Base-by-base conservation (phyloP, 2,329 filamentous ascomycete species). In the Penicillium sp. region DNA sequence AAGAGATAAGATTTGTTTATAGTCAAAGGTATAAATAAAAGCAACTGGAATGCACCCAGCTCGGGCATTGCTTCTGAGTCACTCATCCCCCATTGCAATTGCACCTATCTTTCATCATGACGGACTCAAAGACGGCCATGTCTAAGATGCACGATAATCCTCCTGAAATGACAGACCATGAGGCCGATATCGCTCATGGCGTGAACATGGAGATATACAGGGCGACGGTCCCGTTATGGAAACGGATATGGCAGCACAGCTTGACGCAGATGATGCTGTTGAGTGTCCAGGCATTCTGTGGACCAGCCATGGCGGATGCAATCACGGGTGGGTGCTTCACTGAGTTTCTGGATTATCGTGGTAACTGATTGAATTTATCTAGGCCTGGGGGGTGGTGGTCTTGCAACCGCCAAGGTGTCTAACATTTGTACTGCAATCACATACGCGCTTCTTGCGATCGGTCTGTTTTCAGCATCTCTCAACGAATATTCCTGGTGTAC, bases 181-280 rank as follows among this genome's bases (percentile, higher is more conserved):
- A 56, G 56, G 43, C 57, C 21, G 33, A 51, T 28, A 47, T 42
- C 10, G 48, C 56, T 51, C 53, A 67, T 23, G 67, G 59, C 12
- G 61, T 78, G 45, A 70, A 77, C 47, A 73, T 59, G 41, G 48
- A 54, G 13, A 43, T 42, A n/a, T 59, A 59, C 23, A 49, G 45
- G 21, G 43, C 44, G 6, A 54, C 49, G 4, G 56, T 77, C 1
- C 76, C 76, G 1, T 53, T 65, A 4, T 79, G 76, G 76, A 77
- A 75, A 55, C 70, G 74, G 3, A 56, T 78, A 4, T 75, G 74
- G 65, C 74, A 75, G 54, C 74, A 79, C 56, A 78, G 76, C 56
- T 67, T 79, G 57, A 79, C 76, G 5, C 76, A 79, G 62, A 79
- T 79, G 76, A 62, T 79, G 59, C 65, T 78, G 4, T 60, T 79